Base-by-base conservation (phyloP, 768 basidiomycete genomes). In the Lentinula detonsa region DNA sequence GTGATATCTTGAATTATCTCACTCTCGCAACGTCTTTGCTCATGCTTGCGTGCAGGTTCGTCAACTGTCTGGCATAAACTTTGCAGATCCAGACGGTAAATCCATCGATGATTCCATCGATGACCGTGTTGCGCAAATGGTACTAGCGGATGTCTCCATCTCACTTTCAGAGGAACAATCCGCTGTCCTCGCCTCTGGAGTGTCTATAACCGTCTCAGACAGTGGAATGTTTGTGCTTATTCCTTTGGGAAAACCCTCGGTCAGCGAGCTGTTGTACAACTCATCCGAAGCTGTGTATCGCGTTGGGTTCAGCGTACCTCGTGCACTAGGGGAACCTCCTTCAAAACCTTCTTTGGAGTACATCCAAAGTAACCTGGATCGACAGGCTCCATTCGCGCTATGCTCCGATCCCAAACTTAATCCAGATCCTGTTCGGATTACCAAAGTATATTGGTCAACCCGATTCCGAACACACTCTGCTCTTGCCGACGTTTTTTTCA, bases 141-240 rank as follows among this genome's bases (percentile, higher is more conserved):
- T 75, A 35, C 62, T 80, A 50, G 80, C 76, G 1, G 80, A 80
- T 61, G 68, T 81, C 50, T 68, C 67, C 0, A 67, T 79, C 52
- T 45, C 60, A n/a, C 43, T 51, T 37, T 35, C 48, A 45, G 48
- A 39, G 37, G 21, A 42, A 10, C 23, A 53, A 37, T 37, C 31
- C 4, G 11, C 31, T 21, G 3, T 43, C 40, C 37, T 39, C 9
- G 53, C n/a, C 18, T 16, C 53, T 54, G 53, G 53, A 6, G 35
- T 35, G 34, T 6, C 56, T 4, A 16, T 28, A 4, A 40, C 33
- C 31, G 11, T 31, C 49, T 46, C 50, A 23, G 23, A 31, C 9
- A 31, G 10, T n/a, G 52, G 60, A 11, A 46, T 60, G 33, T 55
- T 40, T 34, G 31, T 59, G 8, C 39, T 48, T 7, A 28, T 61